Evolutionary conservation across 2,329 filamentous ascomycete species (phyloP).

Genomic region (Parastagonospora avenae): DNA sequence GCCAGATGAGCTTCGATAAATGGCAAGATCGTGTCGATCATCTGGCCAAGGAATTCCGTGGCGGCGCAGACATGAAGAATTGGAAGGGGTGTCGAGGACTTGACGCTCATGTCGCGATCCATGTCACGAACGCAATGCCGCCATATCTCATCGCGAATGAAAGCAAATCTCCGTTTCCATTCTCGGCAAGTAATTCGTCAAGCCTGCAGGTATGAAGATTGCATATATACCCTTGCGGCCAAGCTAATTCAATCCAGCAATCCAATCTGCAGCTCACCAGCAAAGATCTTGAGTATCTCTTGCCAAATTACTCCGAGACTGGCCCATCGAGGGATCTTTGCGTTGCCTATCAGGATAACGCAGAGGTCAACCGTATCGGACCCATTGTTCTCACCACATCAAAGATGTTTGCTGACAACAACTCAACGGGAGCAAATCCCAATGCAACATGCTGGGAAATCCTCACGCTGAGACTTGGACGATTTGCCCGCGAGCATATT

Average conservation of each 20-base stretch:
- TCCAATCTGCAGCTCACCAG: slow-evolving; percentile 17
- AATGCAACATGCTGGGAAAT: slow-evolving; percentile 57
- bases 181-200: slow-evolving; percentile 50
- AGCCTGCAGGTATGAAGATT: slow-evolving; percentile 30
- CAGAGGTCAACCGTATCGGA: slow-evolving; percentile 15
- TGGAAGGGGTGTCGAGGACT: slow-evolving; percentile 63
- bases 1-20: slow-evolving; percentile 51
- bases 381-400: slow-evolving; percentile 26
- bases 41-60: slow-evolving; percentile 60
- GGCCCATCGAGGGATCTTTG: slow-evolving; percentile 14
- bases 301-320: slow-evolving; percentile 16
- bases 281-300: slow-evolving; percentile 34
- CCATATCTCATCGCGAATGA: slow-evolving; percentile 58
- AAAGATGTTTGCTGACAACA: slow-evolving; percentile 14
- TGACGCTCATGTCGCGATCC: slow-evolving; percentile 53
- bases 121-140: slow-evolving; percentile 58
- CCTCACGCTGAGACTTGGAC: slow-evolving; percentile 53
- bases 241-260: slow-evolving; percentile 24
- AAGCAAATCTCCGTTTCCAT: slow-evolving; percentile 52
- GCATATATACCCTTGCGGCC: too few relatives aligned
- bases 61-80: slow-evolving; percentile 57
- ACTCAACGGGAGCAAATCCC: slow-evolving; percentile 13
- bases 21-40: slow-evolving; percentile 61
- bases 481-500: slow-evolving; percentile 49
- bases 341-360: slow-evolving; percentile 20